Conservation (phyloP, 2,329 filamentous ascomycete species). For the Tolypocladium tundrense region DNA sequence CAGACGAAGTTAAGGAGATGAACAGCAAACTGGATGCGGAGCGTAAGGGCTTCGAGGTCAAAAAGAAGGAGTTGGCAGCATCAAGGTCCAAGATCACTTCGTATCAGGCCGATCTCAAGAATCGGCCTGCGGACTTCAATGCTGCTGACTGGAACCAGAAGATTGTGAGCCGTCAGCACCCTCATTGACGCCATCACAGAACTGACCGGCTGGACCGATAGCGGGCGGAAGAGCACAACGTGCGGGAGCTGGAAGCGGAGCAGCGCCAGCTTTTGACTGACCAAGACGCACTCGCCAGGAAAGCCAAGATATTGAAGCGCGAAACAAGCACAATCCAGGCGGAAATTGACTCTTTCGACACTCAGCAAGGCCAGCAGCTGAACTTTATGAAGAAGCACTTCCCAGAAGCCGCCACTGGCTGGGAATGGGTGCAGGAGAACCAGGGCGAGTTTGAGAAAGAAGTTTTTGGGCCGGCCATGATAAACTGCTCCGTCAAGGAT, state of each 20-base stretch:
- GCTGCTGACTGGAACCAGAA: constrained; percentile 59
- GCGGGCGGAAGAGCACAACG: constrained; percentile 50
- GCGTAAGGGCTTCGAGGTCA: constrained; percentile 34
- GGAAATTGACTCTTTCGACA: constrained; percentile 54
- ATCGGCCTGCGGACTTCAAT: constrained; percentile 58
- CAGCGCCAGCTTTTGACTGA: constrained; percentile 26
- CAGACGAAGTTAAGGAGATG: constrained; percentile 32
- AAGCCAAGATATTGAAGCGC: constrained; percentile 29
- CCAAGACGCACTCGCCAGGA: constrained; percentile 28
- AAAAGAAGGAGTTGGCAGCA: constrained; percentile 39
- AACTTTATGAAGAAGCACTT: constrained; percentile 52
- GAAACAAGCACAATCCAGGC: constrained; percentile 28
- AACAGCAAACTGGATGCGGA: constrained; percentile 38
- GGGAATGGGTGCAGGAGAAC: constrained; percentile 74
- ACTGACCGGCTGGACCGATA: constrained; percentile 21
- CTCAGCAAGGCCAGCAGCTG: constrained; percentile 64
- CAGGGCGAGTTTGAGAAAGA: constrained; percentile 58
- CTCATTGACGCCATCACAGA: neutral
- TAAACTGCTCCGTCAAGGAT: constrained; percentile 72
- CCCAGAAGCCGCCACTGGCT: constrained; percentile 57
- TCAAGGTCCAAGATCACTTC: constrained; percentile 48
- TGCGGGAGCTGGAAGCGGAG: constrained; percentile 40
- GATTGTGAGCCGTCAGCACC: constrained; percentile 43
- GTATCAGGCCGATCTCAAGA: constrained; percentile 53
- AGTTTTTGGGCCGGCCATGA: constrained; percentile 71